These are phyloP conservation scores for Peniophora sp. DNA, from an alignment of 1,284 basidiomycete genomes.

Conservation along the genomic window DNA sequence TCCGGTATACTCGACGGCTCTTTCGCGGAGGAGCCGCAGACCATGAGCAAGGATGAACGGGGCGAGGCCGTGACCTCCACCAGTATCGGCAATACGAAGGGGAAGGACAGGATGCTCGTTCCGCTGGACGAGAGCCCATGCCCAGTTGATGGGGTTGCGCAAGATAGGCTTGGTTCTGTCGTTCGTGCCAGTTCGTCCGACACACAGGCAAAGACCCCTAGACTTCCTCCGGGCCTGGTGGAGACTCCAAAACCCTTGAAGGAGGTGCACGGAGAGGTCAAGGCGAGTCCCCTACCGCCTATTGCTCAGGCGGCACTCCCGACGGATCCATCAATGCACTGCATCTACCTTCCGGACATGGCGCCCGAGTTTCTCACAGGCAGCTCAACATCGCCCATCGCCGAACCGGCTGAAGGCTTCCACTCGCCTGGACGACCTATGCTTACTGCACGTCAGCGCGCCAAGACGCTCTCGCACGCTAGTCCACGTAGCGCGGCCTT, in stretches of 20 bases:
- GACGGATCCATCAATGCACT: conserved; percentile 9
- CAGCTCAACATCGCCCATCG: conserved; percentile 9
- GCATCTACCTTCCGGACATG: conserved; percentile 12
- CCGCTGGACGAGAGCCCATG: neutral
- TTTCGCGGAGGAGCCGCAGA: too few relatives aligned
- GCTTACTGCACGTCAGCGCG: neutral
- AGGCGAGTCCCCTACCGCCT: neutral
- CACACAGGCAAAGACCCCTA: neutral
- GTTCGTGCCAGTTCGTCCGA: neutral
- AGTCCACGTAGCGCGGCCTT: neutral
- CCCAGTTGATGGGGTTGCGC: neutral
- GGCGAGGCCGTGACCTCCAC: too few relatives aligned
- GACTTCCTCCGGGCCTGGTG: neutral
- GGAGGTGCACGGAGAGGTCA: neutral
- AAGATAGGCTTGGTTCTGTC: neutral
- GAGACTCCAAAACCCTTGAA: neutral
- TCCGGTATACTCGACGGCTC: too few relatives aligned
- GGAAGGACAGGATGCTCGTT: too few relatives aligned
- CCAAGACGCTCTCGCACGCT: neutral
- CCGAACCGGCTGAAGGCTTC: conserved; percentile 7
- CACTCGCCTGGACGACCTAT: neutral
- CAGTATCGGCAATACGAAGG: too few relatives aligned
- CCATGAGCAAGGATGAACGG: too few relatives aligned
- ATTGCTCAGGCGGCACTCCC: neutral
- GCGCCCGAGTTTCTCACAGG: conserved; percentile 11